phyloP scores from a whole-genome alignment of 1,284 basidiomycete species.

The Naganishia sp. region DNA sequence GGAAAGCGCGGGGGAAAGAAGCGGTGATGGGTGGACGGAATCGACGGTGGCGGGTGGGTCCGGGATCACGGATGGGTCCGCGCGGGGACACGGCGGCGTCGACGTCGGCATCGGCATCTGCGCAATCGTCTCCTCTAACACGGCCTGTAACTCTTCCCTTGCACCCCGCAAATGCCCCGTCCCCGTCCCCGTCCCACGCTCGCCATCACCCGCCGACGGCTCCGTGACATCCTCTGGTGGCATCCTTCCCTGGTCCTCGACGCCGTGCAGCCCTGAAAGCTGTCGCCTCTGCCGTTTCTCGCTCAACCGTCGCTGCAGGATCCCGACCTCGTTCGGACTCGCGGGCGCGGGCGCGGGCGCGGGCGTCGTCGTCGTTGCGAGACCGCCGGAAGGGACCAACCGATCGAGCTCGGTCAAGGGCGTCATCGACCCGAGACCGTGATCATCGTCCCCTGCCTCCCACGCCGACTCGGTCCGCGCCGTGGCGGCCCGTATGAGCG shows the following conservation, averaged over 20 bases:
- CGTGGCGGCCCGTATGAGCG: slow-evolving; percentile 12
- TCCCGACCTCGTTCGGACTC: slow-evolving; percentile 9
- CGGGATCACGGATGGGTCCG: no score
- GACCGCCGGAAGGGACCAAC: no score
- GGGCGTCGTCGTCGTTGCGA: no score
- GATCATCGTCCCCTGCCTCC: no score
- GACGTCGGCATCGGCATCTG: background rate
- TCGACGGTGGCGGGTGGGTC: background rate
- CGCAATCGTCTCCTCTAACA: slow-evolving; percentile 6
- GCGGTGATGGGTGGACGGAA: background rate
- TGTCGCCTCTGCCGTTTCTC: background rate
- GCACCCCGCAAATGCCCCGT: slow-evolving; percentile 18
- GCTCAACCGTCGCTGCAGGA: slow-evolving; percentile 1
- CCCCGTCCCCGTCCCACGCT: background rate
- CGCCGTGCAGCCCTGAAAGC: background rate
- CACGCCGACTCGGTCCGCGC: no score
- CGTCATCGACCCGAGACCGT: no score
- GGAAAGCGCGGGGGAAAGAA: no score
- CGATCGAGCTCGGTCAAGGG: no score
- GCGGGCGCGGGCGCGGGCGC: background rate
- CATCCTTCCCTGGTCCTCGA: background rate
- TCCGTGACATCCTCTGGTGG: background rate
- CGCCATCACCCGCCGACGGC: background rate
- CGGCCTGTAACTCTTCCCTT: slow-evolving; percentile 23
- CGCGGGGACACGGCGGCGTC: no score